Conservation (phyloP, 371 early-diverging fungal genomes). For the Vairimorpha necatrix region DNA sequence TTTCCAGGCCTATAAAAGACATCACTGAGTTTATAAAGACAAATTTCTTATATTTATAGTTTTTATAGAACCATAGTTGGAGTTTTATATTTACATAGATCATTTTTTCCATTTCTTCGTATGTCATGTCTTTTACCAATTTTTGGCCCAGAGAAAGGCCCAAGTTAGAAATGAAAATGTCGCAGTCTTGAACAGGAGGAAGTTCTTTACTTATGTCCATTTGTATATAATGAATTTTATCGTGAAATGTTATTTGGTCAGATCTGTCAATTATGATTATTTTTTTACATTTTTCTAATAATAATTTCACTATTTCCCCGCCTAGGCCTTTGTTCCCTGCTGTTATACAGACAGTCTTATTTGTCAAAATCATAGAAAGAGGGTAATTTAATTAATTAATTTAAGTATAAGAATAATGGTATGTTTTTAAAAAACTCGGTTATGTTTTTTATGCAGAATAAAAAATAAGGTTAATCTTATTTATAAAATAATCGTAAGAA, state of each 20-base stretch:
- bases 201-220: constrained; percentile 34
- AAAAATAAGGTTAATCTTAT: no score
- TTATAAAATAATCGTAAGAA: no score
- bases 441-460: no score
- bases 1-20: constrained; percentile 39
- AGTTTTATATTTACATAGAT: constrained; percentile 40
- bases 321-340: constrained; percentile 39
- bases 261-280: constrained; percentile 32
- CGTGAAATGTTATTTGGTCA: constrained; percentile 2
- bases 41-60: constrained; percentile 41
- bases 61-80: constrained; percentile 34
- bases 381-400: not conserved
- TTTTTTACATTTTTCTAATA: not conserved
- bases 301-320: constrained; percentile 26
- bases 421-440: no score
- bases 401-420: not conserved
- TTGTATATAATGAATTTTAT: constrained; percentile 26
- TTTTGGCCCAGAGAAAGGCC: constrained; percentile 47
- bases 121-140: constrained; percentile 11
- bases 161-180: constrained; percentile 57
- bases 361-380: not conserved
- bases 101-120: constrained; percentile 25
- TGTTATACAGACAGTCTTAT: constrained; percentile 32
- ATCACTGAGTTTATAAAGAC: constrained; percentile 58
- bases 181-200: constrained; percentile 28